Base-by-base conservation (phyloP, 768 basidiomycete genomes). In the Trametes punicea region DNA sequence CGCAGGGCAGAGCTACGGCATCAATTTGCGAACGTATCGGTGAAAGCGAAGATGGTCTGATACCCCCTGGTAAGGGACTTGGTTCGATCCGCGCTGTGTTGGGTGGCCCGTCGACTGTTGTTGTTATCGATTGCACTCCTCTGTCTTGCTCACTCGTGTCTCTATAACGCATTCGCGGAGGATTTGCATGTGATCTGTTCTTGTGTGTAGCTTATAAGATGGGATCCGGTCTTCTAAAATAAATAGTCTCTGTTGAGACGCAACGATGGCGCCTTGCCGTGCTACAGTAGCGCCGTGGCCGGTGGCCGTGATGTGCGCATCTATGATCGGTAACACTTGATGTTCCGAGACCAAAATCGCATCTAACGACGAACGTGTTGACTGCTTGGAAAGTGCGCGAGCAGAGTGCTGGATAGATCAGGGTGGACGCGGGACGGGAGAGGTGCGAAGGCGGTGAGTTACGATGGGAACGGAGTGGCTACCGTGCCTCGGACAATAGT, bases 1-100 rank as follows among this genome's bases (percentile, higher is more conserved):
- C 65, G 87, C 90, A n/a, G 89, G 87, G 20, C 87, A 89, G 67
- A 78, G 76, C 46, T 91, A 91, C 68, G 79, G 57, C 16, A 51
- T 61, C 41, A 54, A 46, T 15, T 15, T 57, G 56, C 48, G 48
- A 16, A 31, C 23, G 27, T 52, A 52, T 30, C 60, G 59, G n/a
- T 63, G 59, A 62, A 48, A 40, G 25, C 44, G 29, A 49, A 25
- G 38, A 23, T 51, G 25, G 42, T 49, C 55, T 46, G 50, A 46
- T 26, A 44, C 41, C 51, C 49, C 53, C 30, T 46, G 41, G 38
- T 26, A 16, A 27, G 42, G 42, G 42, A 44, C 42, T 44, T 25
- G 42, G n/a, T 26, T 21, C 42, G 42, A 11, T 44, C 11, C n/a
- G 42, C 23, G 25, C 42, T 44, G 4, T 15, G 13, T 23, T 25